Percentiles rank a stretch among this genome's conserved stretches.
Conservation (phyloP, 2,329 filamentous ascomycete species). For the Ampelomyces quisqualis region DNA sequence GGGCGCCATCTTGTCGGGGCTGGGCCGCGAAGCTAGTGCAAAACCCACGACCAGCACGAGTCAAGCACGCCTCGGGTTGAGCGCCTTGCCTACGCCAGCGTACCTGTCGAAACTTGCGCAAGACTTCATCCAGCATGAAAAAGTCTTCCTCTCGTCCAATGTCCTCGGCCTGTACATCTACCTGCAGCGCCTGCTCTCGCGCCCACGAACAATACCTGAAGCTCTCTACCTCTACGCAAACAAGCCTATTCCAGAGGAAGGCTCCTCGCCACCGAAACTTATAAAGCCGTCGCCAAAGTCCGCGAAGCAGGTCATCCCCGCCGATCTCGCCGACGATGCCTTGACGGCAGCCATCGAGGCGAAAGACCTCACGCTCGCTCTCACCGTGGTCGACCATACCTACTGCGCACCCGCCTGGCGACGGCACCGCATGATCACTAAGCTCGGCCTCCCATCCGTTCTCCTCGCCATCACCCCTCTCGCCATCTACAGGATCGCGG, state of each 20-base stretch:
- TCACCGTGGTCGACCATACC: constrained; percentile 71
- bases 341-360: constrained; percentile 77
- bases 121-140: constrained; percentile 68
- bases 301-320: constrained; percentile 69
- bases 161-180: constrained; percentile 74
- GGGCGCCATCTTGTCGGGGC: constrained; percentile 35
- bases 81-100: constrained; percentile 31
- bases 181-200: constrained; percentile 71
- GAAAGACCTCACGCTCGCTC: constrained; percentile 73
- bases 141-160: constrained; percentile 75
- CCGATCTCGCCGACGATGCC: constrained; percentile 69
- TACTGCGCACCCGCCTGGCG: constrained; percentile 68
- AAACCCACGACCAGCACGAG: constrained; percentile 6
- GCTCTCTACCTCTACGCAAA: constrained; percentile 79
- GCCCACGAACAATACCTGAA: constrained; percentile 73
- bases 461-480: constrained; percentile 61
- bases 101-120: constrained; percentile 61
- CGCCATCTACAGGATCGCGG: constrained; percentile 69
- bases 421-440: constrained; percentile 66
- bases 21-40: constrained; percentile 24
- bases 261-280: constrained; percentile 51
- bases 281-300: constrained; percentile 63
- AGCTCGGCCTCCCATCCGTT: constrained; percentile 61
- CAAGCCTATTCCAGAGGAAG: constrained; percentile 70
- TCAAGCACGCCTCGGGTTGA: constrained; percentile 15